Percentiles rank a stretch among this genome's conserved stretches.
Conservation (phyloP, 805 yeast species). For the Millerozyma miso region DNA sequence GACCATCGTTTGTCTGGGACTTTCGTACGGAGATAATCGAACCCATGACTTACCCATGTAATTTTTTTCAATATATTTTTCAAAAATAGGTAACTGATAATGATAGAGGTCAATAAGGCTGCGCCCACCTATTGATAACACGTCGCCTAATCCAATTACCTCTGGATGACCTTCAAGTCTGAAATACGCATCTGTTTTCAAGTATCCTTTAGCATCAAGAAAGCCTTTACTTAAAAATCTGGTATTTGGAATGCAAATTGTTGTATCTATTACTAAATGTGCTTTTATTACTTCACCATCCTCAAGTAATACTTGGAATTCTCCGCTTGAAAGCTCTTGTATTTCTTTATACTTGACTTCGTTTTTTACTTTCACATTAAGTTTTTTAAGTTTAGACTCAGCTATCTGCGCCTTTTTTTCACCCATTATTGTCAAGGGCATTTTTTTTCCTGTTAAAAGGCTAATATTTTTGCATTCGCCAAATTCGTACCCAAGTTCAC, state of each 20-base stretch:
- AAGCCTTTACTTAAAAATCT: conserved; percentile 19
- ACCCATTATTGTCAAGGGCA: conserved; percentile 12
- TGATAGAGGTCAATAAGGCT: conserved; percentile 23
- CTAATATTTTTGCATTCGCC: conserved; percentile 15
- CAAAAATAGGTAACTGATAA: conserved; percentile 15
- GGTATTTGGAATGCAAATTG: conserved; percentile 24
- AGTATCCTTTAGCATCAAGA: conserved; percentile 23
- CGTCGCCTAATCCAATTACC: conserved; percentile 35
- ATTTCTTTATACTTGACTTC: conserved; percentile 5
- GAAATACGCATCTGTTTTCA: conserved; percentile 23
- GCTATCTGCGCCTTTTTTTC: conserved; percentile 12
- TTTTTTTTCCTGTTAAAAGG: conserved; percentile 20
- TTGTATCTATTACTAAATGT: conserved; percentile 27
- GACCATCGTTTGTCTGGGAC: conserved; percentile 4
- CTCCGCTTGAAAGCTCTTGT: conserved; percentile 1
- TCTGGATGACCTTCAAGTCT: conserved; percentile 17
- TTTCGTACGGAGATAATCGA: background rate
- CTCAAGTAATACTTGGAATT: conserved; percentile 4
- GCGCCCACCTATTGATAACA: conserved; percentile 16
- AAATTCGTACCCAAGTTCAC: conserved; percentile 24
- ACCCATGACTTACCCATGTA: conserved; percentile 2
- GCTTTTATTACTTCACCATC: conserved; percentile 15
- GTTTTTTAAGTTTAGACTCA: conserved; percentile 10
- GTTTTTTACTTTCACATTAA: conserved; percentile 20
- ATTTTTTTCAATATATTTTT: conserved; percentile 6